Evolutionary conservation across 2,329 filamentous ascomycete genomes (phyloP).

Genomic region (Beauveria caledonica): DNA sequence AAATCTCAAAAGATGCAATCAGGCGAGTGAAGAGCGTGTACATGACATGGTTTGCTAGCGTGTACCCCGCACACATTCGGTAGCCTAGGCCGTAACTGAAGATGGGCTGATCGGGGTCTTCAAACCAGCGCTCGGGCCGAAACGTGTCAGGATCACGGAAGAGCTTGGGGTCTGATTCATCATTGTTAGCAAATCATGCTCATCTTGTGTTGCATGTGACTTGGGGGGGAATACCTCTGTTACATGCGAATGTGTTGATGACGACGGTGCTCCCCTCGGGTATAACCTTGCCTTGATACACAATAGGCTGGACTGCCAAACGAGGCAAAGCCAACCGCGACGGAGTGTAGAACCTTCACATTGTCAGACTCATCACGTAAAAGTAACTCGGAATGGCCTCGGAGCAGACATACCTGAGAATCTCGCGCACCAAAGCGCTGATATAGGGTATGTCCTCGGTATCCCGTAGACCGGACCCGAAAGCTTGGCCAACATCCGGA

Average conservation of each 20-base stretch:
- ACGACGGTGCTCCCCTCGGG: background rate
- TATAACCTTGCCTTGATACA: constrained; percentile 2
- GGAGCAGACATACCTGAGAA: background rate
- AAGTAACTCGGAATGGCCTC: background rate
- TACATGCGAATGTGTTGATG: constrained; percentile 6
- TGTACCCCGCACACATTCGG: constrained; percentile 7
- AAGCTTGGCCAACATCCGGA: background rate
- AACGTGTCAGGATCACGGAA: constrained; percentile 2
- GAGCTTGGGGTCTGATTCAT: background rate
- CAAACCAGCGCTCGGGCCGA: constrained; percentile 4
- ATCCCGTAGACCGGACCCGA: background rate
- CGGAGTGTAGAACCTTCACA: background rate
- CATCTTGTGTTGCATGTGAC: background rate
- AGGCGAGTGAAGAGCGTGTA: constrained; percentile 1
- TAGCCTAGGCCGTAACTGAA: constrained; percentile 7
- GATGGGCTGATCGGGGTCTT: constrained; percentile 8
- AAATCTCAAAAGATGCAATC: constrained; percentile 1
- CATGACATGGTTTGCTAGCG: constrained; percentile 5
- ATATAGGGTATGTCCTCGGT: constrained; percentile 1
- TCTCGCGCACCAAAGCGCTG: constrained; percentile 1
- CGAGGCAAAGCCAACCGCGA: constrained; percentile 1
- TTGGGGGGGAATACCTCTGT: background rate
- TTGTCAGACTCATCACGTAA: background rate
- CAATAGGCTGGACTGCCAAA: background rate
- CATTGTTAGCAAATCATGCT: background rate